Evolutionary conservation across 441 rosid species (phyloP).

Genomic region (Pelargonium australe): DNA sequence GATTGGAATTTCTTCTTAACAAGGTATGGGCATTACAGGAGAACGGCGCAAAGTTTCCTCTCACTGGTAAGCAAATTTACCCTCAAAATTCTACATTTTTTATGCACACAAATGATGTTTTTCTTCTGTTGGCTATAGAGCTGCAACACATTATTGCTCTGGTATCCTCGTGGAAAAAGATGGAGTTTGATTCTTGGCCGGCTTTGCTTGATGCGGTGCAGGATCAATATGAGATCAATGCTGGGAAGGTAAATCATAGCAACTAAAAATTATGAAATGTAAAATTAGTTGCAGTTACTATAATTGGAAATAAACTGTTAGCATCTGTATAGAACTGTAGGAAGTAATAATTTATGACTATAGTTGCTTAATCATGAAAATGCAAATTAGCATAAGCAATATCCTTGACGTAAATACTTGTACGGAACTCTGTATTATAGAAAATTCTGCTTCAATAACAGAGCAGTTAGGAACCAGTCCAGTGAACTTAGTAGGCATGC

Average conservation of each 20-base stretch:
- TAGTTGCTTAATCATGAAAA: too few relatives aligned
- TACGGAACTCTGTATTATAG: too few relatives aligned
- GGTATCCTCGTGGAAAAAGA: slow-evolving; percentile 74
- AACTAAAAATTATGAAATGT: slow-evolving; percentile 8
- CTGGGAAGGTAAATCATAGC: slow-evolving; percentile 52
- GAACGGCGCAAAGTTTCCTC: slow-evolving; percentile 61
- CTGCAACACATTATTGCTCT: slow-evolving; percentile 61
- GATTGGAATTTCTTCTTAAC: slow-evolving; percentile 72
- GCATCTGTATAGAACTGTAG: too few relatives aligned
- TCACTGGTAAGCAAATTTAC: slow-evolving; percentile 48
- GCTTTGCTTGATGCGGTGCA: slow-evolving; percentile 81
- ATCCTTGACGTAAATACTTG: too few relatives aligned
- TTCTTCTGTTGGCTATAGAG: slow-evolving; percentile 16
- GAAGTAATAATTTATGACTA: too few relatives aligned
- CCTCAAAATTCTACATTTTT: not conserved
- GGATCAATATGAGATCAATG: slow-evolving; percentile 68
- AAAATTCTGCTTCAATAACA: too few relatives aligned
- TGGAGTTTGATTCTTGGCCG: slow-evolving; percentile 86
- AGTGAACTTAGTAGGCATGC: too few relatives aligned
- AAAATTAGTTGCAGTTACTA: too few relatives aligned
- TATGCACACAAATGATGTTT: not conserved
- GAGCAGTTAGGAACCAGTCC: too few relatives aligned
- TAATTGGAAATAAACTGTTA: too few relatives aligned
- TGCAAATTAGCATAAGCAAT: too few relatives aligned
- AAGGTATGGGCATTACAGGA: slow-evolving; percentile 48